phyloP scores from a whole-genome alignment of 495 filamentous ascomycete species.

The Penicillium subrubescens region DNA sequence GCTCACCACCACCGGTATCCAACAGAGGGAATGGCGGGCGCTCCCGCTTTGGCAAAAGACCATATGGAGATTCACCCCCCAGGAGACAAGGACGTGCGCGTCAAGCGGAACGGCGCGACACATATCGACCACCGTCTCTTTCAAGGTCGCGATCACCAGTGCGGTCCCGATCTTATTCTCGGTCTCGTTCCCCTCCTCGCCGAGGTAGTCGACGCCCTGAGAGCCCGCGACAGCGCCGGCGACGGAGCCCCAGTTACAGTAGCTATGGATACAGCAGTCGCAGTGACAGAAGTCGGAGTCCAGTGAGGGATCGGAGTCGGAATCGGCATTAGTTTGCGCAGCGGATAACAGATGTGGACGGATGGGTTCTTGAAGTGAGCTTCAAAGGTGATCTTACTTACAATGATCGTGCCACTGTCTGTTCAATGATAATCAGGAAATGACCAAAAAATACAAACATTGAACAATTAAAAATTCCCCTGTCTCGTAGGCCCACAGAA shows the following conservation, averaged over 20 bases:
- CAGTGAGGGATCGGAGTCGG: conserved; percentile 40
- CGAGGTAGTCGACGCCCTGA: conserved; percentile 32
- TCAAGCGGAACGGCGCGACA: conserved; percentile 48
- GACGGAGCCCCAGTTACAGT: conserved; percentile 57
- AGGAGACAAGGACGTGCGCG: conserved; percentile 43
- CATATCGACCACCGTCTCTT: conserved; percentile 50
- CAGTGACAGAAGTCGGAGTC: conserved; percentile 48
- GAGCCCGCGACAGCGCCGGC: conserved; percentile 40
- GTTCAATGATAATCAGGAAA: neutral
- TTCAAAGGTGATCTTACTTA: neutral
- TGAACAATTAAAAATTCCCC: neutral
- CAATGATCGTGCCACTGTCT: neutral
- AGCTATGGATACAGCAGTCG: conserved; percentile 55
- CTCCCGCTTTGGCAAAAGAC: conserved; percentile 36
- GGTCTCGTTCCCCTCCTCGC: conserved; percentile 38
- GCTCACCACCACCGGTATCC: conserved; percentile 47
- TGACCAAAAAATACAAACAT: neutral
- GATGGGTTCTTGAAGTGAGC: neutral
- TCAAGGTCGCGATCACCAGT: conserved; percentile 49
- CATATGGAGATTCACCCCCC: conserved; percentile 37
- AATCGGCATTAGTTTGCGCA: conserved; percentile 26
- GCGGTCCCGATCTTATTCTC: conserved; percentile 42
- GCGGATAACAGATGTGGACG: conserved; percentile 10
- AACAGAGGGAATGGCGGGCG: conserved; percentile 34
- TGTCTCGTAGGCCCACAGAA: neutral